These are phyloP conservation scores for Stylonectria norvegica DNA, from an alignment of 2,329 filamentous ascomycete species.

Conservation along the genomic window DNA sequence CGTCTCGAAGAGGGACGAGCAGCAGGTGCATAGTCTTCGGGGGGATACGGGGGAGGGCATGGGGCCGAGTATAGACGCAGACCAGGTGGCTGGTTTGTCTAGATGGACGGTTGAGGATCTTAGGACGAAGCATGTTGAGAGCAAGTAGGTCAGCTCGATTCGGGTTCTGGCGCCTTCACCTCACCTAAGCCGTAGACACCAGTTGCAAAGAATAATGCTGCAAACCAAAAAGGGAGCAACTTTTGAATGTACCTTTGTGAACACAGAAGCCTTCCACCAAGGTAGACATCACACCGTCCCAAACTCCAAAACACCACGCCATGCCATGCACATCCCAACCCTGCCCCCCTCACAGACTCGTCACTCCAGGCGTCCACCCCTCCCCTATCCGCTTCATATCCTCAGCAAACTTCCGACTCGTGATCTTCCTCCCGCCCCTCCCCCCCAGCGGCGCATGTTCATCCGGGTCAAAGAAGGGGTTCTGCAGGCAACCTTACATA, in stretches of 20 bases:
- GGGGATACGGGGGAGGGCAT: conserved; percentile 27
- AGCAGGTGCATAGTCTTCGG: conserved; percentile 3
- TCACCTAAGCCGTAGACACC: too few species aligned
- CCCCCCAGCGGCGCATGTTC: conserved; percentile 64
- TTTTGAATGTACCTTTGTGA: conserved; percentile 4
- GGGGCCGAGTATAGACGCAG: conserved; percentile 34
- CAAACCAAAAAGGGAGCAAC: conserved; percentile 1
- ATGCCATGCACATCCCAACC: conserved; percentile 19
- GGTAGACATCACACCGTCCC: conserved; percentile 19
- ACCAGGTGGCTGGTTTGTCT: conserved; percentile 39
- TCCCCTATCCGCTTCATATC: conserved; percentile 87
- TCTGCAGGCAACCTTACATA: conserved; percentile 86
- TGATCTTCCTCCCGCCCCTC: conserved; percentile 65
- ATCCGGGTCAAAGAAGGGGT: conserved; percentile 92
- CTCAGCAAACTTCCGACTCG: conserved; percentile 72
- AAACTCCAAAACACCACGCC: conserved; percentile 27
- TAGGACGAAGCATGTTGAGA: conserved; percentile 22
- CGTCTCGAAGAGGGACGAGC: conserved; percentile 21
- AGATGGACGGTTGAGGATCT: conserved; percentile 37
- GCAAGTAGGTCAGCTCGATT: too few species aligned
- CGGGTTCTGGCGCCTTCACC: too few species aligned
- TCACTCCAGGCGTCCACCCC: conserved; percentile 73
- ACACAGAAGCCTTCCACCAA: conserved; percentile 9
- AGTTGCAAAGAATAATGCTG: too few species aligned
- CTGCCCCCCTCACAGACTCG: conserved; percentile 48